Conservation (phyloP, 2,329 filamentous ascomycete genomes). For the Plenodomus tracheiphilus region DNA sequence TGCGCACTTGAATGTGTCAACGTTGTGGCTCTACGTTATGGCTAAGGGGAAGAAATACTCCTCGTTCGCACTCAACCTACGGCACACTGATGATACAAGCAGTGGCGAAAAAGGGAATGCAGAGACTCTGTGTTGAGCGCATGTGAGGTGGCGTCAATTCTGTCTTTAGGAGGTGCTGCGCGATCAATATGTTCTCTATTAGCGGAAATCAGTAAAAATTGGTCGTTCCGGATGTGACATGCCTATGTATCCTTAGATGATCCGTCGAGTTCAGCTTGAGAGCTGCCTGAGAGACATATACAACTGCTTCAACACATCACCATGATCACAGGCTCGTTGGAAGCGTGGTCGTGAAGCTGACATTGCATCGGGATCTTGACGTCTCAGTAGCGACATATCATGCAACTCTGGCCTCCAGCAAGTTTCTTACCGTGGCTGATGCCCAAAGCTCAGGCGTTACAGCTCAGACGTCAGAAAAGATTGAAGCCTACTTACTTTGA, state of each 20-base stretch:
- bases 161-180: too few species aligned
- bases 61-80: too few species aligned
- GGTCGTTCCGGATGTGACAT: too few species aligned
- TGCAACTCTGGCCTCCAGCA: not conserved
- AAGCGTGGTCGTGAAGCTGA: not conserved
- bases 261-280: not conserved
- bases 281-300: not conserved
- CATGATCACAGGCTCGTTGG: not conserved
- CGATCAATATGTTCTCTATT: too few species aligned
- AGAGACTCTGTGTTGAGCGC: too few species aligned
- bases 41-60: too few species aligned
- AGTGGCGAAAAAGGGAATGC: too few species aligned
- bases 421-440: not conserved
- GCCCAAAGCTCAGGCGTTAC: not conserved
- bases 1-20: not conserved
- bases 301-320: not conserved
- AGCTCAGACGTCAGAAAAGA: not conserved
- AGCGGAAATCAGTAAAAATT: too few species aligned
- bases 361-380: not conserved
- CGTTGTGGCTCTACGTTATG: too few species aligned
- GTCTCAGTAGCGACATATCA: not conserved
- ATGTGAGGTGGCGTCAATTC: too few species aligned
- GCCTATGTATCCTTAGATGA: not conserved
- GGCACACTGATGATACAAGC: too few species aligned
- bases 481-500: not conserved